Conservation (phyloP, 2,329 filamentous ascomycete species). For the Ophiostoma sp. region DNA sequence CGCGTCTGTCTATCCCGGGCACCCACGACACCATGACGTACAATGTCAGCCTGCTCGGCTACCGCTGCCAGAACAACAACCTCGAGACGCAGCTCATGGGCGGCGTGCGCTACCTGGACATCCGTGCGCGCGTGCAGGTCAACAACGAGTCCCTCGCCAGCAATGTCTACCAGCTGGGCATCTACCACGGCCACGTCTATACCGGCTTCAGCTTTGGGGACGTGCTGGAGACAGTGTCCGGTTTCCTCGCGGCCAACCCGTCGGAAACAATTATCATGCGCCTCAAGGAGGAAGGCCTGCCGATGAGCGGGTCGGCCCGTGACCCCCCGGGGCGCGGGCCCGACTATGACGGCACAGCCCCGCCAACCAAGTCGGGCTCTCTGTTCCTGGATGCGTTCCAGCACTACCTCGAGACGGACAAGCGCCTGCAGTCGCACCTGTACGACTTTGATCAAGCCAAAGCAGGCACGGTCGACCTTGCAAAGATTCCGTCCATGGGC, state of each 20-base stretch:
- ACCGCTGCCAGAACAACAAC: conserved; percentile 47
- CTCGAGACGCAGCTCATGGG: conserved; percentile 42
- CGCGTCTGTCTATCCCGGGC: conserved; percentile 46
- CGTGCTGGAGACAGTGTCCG: conserved; percentile 41
- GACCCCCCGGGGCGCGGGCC: conserved; percentile 20
- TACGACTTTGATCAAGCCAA: conserved; percentile 26
- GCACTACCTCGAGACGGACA: conserved; percentile 36
- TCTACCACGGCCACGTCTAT: conserved; percentile 44
- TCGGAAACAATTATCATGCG: conserved; percentile 47
- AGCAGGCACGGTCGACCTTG: conserved; percentile 27
- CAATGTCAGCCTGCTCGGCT: conserved; percentile 34
- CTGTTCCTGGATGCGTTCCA: conserved; percentile 46
- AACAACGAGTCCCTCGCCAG: conserved; percentile 21
- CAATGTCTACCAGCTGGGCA: conserved; percentile 33
- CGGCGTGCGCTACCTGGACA: conserved; percentile 48
- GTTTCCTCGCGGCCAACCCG: conserved; percentile 44
- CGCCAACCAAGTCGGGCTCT: background rate
- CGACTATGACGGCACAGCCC: background rate
- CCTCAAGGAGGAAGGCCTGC: conserved; percentile 44
- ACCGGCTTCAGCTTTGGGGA: conserved; percentile 43
- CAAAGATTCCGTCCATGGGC: conserved; percentile 41
- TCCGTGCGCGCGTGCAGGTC: conserved; percentile 40
- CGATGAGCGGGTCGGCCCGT: conserved; percentile 30
- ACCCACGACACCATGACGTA: conserved; percentile 52
- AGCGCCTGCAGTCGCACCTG: conserved; percentile 36